Conservation (phyloP, 106 monocot genomes). For the Cymbidium sinense region DNA sequence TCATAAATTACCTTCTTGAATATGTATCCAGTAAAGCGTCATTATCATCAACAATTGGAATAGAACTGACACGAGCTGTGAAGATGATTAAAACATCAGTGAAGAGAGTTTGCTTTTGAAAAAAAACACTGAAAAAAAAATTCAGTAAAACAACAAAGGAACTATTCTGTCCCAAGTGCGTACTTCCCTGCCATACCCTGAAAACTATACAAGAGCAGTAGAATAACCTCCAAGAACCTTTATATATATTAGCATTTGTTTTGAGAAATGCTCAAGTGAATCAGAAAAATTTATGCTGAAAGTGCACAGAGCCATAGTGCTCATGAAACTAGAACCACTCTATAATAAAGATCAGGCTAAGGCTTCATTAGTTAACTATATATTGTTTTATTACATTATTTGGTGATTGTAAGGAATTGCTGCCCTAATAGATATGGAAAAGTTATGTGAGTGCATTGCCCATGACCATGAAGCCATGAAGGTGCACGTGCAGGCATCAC, state of each 20-base stretch:
- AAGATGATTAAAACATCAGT: not conserved
- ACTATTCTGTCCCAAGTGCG: not conserved
- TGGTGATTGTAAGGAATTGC: too few species aligned
- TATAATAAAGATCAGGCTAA: too few species aligned
- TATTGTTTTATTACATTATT: too few species aligned
- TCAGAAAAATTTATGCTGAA: not conserved
- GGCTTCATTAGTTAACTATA: too few species aligned
- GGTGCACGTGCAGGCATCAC: too few species aligned
- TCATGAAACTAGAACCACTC: too few species aligned
- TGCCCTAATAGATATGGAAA: too few species aligned
- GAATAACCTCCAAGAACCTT: not conserved
- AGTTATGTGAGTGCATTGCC: too few species aligned
- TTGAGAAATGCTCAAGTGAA: not conserved
- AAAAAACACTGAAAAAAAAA: not conserved
- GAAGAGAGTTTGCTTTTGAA: not conserved
- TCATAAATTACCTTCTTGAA: constrained; percentile 69
- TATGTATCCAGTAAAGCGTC: constrained; percentile 85
- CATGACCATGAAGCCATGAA: too few species aligned
- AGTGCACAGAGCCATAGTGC: too few species aligned
- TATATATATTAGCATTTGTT: not conserved
- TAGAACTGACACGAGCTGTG: constrained; percentile 88
- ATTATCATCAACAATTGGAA: constrained; percentile 94
- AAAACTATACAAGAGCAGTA: not conserved
- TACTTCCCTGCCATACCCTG: not conserved
- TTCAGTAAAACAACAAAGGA: not conserved